Percentiles rank a stretch among this genome's conserved stretches.
phyloP scores from a whole-genome alignment of 768 basidiomycete species.

The Amanita pseudoporphyria region DNA sequence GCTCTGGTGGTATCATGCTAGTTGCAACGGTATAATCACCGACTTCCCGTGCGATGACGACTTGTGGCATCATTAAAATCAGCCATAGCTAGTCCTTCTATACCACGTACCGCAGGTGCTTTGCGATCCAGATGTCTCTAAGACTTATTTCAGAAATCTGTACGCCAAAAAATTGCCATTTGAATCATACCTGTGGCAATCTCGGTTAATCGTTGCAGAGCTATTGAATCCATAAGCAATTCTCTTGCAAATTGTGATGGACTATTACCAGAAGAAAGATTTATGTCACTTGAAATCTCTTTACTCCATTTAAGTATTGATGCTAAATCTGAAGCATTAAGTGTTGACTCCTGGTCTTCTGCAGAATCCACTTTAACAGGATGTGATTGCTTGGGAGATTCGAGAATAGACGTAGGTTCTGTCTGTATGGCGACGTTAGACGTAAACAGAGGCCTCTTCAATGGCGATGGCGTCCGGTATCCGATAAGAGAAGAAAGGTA shows the following conservation, averaged over 20 bases:
- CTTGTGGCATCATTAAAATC: slow-evolving; percentile 17
- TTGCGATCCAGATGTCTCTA: slow-evolving; percentile 59
- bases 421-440: slow-evolving; percentile 61
- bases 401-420: slow-evolving; percentile 25
- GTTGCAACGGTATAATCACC: slow-evolving; percentile 67
- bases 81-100: not conserved
- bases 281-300: slow-evolving; percentile 66
- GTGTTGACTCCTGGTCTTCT: slow-evolving; percentile 47
- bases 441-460: slow-evolving; percentile 48
- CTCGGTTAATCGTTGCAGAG: slow-evolving; percentile 60
- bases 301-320: slow-evolving; percentile 69
- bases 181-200: slow-evolving; percentile 46
- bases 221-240: slow-evolving; percentile 18
- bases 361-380: slow-evolving; percentile 24
- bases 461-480: slow-evolving; percentile 32
- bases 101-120: slow-evolving; percentile 41
- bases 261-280: slow-evolving; percentile 44
- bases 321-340: slow-evolving; percentile 52
- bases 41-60: slow-evolving; percentile 59
- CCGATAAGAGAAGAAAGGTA: slow-evolving; percentile 39
- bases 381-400: slow-evolving; percentile 18
- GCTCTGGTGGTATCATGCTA: slow-evolving; percentile 48
- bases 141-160: slow-evolving; percentile 6
- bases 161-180: not conserved
- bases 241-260: not conserved